Percentiles rank a stretch among this genome's conserved stretches.
Evolutionary conservation across 768 basidiomycete genomes (phyloP).

Genomic region (Termitomyces sp.): DNA sequence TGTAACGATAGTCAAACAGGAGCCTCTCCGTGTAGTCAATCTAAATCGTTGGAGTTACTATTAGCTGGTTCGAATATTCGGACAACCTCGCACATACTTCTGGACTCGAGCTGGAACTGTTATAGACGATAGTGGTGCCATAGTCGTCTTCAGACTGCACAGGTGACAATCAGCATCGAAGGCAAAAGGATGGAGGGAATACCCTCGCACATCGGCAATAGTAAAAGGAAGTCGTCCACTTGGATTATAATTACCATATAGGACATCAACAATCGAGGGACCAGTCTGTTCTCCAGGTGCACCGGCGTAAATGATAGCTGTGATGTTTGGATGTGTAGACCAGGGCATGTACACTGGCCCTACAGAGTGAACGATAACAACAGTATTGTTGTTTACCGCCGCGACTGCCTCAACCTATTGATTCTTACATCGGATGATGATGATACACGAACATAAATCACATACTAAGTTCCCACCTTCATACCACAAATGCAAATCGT

Average conservation of each 20-base stretch:
- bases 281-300: constrained; percentile 78
- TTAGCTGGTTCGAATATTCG: not conserved
- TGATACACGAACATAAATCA: not conserved
- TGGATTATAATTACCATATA: constrained; percentile 77
- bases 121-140: constrained; percentile 41
- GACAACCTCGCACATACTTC: not conserved
- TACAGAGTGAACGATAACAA: constrained; percentile 77
- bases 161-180: not conserved
- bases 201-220: constrained; percentile 53
- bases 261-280: constrained; percentile 71
- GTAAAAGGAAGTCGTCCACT: constrained; percentile 67
- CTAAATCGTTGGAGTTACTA: constrained; percentile 17
- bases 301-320: constrained; percentile 54
- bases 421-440: constrained; percentile 13
- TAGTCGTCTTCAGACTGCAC: constrained; percentile 35
- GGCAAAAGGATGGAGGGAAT: not conserved
- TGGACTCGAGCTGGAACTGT: constrained; percentile 27
- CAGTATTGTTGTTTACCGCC: constrained; percentile 65
- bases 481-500: constrained; percentile 58
- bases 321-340: constrained; percentile 73
- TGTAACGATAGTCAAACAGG: constrained; percentile 67
- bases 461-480: constrained; percentile 45
- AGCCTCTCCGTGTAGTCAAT: constrained; percentile 67
- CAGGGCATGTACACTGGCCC: constrained; percentile 73
- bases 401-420: constrained; percentile 52